Conservation (phyloP, 2,329 filamentous ascomycete genomes). For the Arthrinium puccinioides region DNA sequence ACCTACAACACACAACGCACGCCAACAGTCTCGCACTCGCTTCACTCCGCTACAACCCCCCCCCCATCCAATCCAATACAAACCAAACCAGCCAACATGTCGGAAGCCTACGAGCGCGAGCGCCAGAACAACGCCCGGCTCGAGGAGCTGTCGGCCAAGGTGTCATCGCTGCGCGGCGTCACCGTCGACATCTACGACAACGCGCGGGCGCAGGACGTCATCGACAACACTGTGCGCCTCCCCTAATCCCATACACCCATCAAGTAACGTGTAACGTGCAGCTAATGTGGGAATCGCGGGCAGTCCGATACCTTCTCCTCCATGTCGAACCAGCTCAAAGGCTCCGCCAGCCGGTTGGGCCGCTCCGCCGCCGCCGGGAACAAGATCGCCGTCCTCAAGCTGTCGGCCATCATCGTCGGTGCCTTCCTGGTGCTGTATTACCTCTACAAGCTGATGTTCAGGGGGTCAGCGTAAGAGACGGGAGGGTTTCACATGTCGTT, state of each 20-base stretch:
- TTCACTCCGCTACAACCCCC: not conserved
- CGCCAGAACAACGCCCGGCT: constrained; percentile 93
- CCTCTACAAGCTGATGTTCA: constrained; percentile 56
- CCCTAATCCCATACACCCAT: not conserved
- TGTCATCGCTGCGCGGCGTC: constrained; percentile 83
- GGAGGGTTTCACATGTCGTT: too few species aligned
- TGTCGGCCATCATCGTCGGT: constrained; percentile 75
- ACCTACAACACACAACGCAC: too few species aligned
- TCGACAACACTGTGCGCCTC: constrained; percentile 71
- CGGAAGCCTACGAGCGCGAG: constrained; percentile 72
- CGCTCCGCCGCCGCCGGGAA: constrained; percentile 90
- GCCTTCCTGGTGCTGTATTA: constrained; percentile 72
- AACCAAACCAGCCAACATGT: constrained; percentile 41
- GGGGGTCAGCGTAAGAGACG: constrained; percentile 12
- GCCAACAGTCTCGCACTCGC: not conserved
- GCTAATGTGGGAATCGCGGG: too few species aligned
- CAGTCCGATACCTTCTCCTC: constrained; percentile 87
- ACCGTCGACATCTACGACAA: constrained; percentile 98
- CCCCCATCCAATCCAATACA: not conserved
- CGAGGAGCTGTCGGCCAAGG: constrained; percentile 83
- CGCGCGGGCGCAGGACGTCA: constrained; percentile 77
- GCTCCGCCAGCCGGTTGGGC: constrained; percentile 72
- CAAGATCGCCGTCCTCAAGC: constrained; percentile 82
- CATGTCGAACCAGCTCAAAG: constrained; percentile 75
- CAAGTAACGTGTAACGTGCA: too few species aligned